phyloP scores from a whole-genome alignment of 129 eudicot genomes.

The Flaveria ramosissima region DNA sequence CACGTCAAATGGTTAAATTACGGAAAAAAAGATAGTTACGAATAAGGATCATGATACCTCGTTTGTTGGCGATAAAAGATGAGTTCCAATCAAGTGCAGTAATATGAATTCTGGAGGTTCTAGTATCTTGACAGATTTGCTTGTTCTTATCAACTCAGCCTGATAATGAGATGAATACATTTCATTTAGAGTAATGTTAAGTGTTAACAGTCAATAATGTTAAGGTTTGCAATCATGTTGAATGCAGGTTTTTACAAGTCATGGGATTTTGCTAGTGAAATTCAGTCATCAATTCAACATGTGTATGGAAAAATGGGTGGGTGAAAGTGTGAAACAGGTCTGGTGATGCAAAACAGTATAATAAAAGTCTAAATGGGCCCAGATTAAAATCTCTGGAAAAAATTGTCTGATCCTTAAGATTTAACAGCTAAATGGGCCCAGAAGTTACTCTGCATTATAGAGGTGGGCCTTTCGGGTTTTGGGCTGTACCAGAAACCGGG shows the following conservation, averaged over 20 bases:
- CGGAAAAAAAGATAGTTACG: too few relatives aligned
- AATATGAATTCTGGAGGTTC: constrained; percentile 69
- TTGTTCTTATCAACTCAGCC: constrained; percentile 81
- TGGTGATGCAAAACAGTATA: too few relatives aligned
- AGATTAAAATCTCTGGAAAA: too few relatives aligned
- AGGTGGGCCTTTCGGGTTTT: too few relatives aligned
- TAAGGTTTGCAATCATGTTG: background rate
- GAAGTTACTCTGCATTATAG: too few relatives aligned
- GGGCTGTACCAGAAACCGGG: too few relatives aligned
- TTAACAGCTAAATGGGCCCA: too few relatives aligned
- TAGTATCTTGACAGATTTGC: constrained; percentile 68
- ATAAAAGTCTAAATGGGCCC: too few relatives aligned
- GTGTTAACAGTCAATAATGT: background rate
- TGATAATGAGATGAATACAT: constrained; percentile 26
- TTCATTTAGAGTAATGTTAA: background rate
- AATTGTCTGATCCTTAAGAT: too few relatives aligned
- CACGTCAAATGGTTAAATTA: background rate
- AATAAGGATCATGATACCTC: constrained; percentile 44
- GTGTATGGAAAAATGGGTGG: background rate
- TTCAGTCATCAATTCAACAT: background rate
- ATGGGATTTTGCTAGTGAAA: background rate
- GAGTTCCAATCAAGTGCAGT: constrained; percentile 69
- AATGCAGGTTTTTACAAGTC: background rate
- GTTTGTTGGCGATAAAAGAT: constrained; percentile 47
- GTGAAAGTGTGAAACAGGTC: too few relatives aligned